Percentiles rank a stretch among this genome's conserved stretches.
These are phyloP conservation scores for Brassica juncea DNA, from an alignment of 345 rosid species.

Conservation along the genomic window DNA sequence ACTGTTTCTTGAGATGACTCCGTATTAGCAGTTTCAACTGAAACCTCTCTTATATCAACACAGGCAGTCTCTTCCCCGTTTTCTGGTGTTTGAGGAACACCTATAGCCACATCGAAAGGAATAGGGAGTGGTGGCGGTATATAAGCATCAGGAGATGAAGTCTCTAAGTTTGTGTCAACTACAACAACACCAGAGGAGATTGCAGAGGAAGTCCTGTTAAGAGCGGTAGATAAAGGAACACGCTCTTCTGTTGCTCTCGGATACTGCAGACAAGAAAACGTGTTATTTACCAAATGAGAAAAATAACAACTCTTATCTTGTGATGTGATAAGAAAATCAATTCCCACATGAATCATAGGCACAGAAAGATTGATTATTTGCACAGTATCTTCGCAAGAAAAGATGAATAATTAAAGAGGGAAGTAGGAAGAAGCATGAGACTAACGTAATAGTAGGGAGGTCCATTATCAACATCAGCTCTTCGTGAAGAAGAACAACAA, in stretches of 20 bases:
- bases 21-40: constrained; percentile 45
- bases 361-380: neutral
- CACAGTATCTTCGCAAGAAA: neutral
- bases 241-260: constrained; percentile 66
- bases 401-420: neutral
- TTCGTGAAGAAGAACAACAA: constrained; percentile 59
- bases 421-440: neutral
- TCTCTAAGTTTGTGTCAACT: constrained; percentile 84
- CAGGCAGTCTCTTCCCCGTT: constrained; percentile 45
- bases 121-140: constrained; percentile 75
- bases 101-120: constrained; percentile 63
- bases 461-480: constrained; percentile 48
- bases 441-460: constrained; percentile 59
- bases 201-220: constrained; percentile 45
- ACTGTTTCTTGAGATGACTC: constrained; percentile 55
- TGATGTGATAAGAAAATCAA: neutral
- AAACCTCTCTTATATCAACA: constrained; percentile 47
- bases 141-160: constrained; percentile 76
- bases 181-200: constrained; percentile 53
- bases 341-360: neutral
- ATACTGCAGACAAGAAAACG: constrained; percentile 46
- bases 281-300: neutral
- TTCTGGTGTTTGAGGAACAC: constrained; percentile 52
- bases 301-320: neutral
- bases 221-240: constrained; percentile 60